These are phyloP conservation scores for Rubia yunnanensis DNA, from an alignment of 257 asterid species.

Conservation along the genomic window DNA sequence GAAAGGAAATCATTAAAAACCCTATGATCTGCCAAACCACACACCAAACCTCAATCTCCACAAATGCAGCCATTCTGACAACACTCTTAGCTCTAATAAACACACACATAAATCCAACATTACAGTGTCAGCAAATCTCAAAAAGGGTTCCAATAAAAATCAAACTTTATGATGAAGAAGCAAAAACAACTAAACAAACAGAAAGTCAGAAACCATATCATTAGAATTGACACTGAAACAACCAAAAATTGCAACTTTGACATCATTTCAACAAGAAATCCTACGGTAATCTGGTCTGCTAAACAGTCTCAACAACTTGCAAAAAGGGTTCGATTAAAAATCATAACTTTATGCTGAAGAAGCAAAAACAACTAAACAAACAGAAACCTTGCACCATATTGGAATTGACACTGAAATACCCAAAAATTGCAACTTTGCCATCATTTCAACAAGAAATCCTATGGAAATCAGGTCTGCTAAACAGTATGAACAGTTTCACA, in stretches of 20 bases:
- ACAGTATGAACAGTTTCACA: neutral
- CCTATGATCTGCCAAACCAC: conserved; percentile 29
- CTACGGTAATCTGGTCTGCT: too few species aligned
- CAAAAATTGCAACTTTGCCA: neutral
- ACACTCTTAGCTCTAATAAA: neutral
- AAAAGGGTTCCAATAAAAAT: too few species aligned
- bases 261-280: too few species aligned
- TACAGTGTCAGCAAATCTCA: too few species aligned
- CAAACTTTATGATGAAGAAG: neutral
- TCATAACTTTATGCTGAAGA: neutral
- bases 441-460: neutral
- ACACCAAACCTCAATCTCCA: too few species aligned
- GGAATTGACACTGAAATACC: neutral
- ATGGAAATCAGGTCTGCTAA: neutral
- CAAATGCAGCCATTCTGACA: neutral
- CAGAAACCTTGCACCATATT: neutral
- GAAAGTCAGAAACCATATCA: too few species aligned
- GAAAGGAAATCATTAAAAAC: conserved; percentile 46
- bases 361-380: neutral
- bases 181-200: neutral
- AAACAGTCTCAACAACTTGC: neutral
- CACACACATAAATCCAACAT: neutral
- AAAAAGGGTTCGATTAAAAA: neutral
- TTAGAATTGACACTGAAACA: too few species aligned
- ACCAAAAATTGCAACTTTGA: too few species aligned